Base-by-base conservation (phyloP, 148 eudicot genomes). In the Diospyros lotus region DNA sequence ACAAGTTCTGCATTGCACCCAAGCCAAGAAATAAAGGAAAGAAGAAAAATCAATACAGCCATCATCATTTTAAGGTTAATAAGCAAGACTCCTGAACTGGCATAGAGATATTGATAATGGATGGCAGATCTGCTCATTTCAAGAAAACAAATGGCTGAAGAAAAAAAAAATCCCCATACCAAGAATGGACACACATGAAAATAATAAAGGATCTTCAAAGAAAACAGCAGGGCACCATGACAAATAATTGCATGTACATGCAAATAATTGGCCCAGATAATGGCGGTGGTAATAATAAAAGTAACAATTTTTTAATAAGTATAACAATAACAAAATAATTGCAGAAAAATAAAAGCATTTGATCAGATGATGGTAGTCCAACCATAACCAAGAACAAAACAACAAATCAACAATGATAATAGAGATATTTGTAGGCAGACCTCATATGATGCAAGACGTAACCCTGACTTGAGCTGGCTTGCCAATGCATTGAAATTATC, bases 371-470 rank as follows among this genome's bases (percentile, higher is more conserved):
- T 28, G 28, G 28, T 28, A 28, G 28, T 28, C 28, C 28, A 28
- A 28, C 28, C 28, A 28, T 28, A 28, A 28, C 28, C 28, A 28
- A 28, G 10, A 40, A 5, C n/a, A 61, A 28, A 59, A 28, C 50
- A 72, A 67, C n/a, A 61, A 28, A 59, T 14, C 50, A 72, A 67
- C 63, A 12, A 39, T 2, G 9, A 72, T 58, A 65, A 78, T 54
- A 58, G 65, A 70, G 42, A 71, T 48, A 40, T 50, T 4, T 10
- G 28, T 4, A 75, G 58, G 68, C 72, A 72, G 12, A 94, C 98
- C 98, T 94, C 98, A 71, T 90, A 80, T 68, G 79, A 65, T 71
- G 90, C 81, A 81, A 94, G 87, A 85, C 74, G 88, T 76, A 94
- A 73, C 66, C 97, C 97, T 14, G 82, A 77, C 73, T 82, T 86